These are phyloP conservation scores for Stagonosporopsis vannaccii DNA, from an alignment of 2,329 filamentous ascomycete species.

Conservation along the genomic window DNA sequence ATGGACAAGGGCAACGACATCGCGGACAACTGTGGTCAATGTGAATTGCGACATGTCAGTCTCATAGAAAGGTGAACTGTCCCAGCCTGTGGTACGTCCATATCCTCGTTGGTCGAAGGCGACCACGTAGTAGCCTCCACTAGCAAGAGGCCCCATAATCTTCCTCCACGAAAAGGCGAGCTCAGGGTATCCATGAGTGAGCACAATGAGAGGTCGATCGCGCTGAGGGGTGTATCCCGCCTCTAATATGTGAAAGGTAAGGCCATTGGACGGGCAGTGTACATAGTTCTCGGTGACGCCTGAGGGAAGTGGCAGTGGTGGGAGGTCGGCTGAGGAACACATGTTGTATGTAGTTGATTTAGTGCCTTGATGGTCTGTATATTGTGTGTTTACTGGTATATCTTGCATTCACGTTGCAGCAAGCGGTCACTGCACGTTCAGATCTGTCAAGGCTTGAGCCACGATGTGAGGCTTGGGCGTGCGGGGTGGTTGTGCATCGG, in stretches of 20 bases:
- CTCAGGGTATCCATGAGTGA: slow-evolving; percentile 73
- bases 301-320: slow-evolving; percentile 62
- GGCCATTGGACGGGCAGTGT: slow-evolving; percentile 61
- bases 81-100: slow-evolving; percentile 70
- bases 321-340: slow-evolving; percentile 25
- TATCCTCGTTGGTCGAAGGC: slow-evolving; percentile 74
- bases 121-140: slow-evolving; percentile 69
- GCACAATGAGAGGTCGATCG: slow-evolving; percentile 63
- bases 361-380: not conserved
- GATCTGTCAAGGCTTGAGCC: not conserved
- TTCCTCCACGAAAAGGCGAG: slow-evolving; percentile 75
- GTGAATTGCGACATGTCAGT: slow-evolving; percentile 66
- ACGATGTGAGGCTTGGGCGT: slow-evolving; percentile 1
- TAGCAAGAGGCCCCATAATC: slow-evolving; percentile 65
- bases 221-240: slow-evolving; percentile 54
- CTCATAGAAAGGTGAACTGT: slow-evolving; percentile 57
- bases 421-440: not conserved
- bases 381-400: not conserved
- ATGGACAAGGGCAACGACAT: slow-evolving; percentile 67
- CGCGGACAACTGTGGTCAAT: slow-evolving; percentile 66
- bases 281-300: slow-evolving; percentile 65
- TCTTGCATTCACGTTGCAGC: not conserved
- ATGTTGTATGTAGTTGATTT: not conserved
- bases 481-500: slow-evolving; percentile 12
- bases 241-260: slow-evolving; percentile 68